Base-by-base conservation (phyloP, 768 basidiomycete species). In the Clathrus columnatus region DNA sequence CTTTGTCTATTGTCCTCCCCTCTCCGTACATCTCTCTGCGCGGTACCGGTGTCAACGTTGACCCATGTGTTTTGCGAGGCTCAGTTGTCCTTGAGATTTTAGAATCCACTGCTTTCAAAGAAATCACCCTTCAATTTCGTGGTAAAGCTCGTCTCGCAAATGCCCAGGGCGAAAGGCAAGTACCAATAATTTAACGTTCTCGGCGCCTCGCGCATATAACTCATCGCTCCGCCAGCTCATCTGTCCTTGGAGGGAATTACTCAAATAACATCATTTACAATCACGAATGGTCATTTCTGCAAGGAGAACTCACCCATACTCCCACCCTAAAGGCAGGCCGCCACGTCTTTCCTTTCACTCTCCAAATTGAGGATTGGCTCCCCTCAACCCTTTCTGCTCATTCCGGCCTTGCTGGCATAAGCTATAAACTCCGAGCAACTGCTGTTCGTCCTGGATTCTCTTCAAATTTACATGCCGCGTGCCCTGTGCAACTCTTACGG, bases 311-410 rank as follows among this genome's bases (percentile, higher is more conserved):
- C 68, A 77, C 75, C 42, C 84, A 86, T 63, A 74, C 78, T 10
- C 91, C 90, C 63, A 97, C 93, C 0, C 83, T 97, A 66, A 96
- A 97, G 71, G 91, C 93, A n/a, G 95, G 95, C 14, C 83, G 82
- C 30, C 95, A 98, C 66, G 71, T 83, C 23, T 97, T 97, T 69
- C 94, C 94, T 21, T 98, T 98, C 72, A 83, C 84, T 61, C 79
- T 96, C 56, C 82, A 85, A 58, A 74, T 97, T 26, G 89, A 90
- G 21, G 91, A 90, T 36, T 81, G 84, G 5, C 75, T 96, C 2
- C 95, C 95, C 0, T 90, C 92, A 0, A 85, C 86, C 4, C 69
- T 63, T 36, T 72, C 72, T 0, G 68, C 73, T 14, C 79, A 81
- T 7, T 79, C 82, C 27, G 53, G 53, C 26, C 44, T 48, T 2